phyloP scores from a whole-genome alignment of 2,329 filamentous ascomycete genomes.

The Eurotiales sp. region DNA sequence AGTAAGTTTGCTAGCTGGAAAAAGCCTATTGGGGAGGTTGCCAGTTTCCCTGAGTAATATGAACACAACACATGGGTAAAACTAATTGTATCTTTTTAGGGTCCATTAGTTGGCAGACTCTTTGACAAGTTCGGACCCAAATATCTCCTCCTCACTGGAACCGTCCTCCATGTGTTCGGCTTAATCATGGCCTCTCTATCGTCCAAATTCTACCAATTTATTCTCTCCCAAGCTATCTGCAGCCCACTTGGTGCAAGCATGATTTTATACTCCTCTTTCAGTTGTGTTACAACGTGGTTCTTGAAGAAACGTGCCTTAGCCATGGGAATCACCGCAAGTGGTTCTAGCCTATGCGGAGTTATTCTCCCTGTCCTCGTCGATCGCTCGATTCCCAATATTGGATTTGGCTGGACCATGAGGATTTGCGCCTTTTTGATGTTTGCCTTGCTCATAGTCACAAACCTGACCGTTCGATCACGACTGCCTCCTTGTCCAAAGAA shows the following conservation, averaged over 20 bases:
- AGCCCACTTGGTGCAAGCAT: constrained; percentile 50
- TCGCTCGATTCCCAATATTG: constrained; percentile 50
- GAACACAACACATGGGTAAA: too few relatives aligned
- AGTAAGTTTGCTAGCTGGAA: constrained; percentile 7
- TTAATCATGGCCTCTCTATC: constrained; percentile 57
- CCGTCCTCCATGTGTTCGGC: constrained; percentile 54
- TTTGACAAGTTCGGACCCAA: constrained; percentile 61
- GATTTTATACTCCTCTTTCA: constrained; percentile 50
- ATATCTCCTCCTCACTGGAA: constrained; percentile 48
- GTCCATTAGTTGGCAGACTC: constrained; percentile 57
- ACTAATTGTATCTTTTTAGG: constrained; percentile 22
- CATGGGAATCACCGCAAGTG: constrained; percentile 50
- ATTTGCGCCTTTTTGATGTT: constrained; percentile 59
- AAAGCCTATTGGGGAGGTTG: too few relatives aligned
- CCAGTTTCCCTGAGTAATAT: too few relatives aligned
- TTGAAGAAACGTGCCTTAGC: constrained; percentile 47
- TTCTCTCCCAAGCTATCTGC: constrained; percentile 54
- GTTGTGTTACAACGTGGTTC: constrained; percentile 52
- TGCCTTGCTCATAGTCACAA: constrained; percentile 51
- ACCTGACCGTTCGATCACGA: constrained; percentile 50
- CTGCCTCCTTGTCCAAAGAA: constrained; percentile 24
- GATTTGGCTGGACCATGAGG: constrained; percentile 57
- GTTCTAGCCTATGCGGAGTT: constrained; percentile 55
- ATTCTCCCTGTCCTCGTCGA: constrained; percentile 62
- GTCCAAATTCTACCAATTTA: constrained; percentile 54